A percentile compares a stretch with the other conserved stretches of the same genome.
These are phyloP conservation scores for Suillus fuscotomentosus DNA, from an alignment of 768 basidiomycete genomes.

Conservation along the genomic window DNA sequence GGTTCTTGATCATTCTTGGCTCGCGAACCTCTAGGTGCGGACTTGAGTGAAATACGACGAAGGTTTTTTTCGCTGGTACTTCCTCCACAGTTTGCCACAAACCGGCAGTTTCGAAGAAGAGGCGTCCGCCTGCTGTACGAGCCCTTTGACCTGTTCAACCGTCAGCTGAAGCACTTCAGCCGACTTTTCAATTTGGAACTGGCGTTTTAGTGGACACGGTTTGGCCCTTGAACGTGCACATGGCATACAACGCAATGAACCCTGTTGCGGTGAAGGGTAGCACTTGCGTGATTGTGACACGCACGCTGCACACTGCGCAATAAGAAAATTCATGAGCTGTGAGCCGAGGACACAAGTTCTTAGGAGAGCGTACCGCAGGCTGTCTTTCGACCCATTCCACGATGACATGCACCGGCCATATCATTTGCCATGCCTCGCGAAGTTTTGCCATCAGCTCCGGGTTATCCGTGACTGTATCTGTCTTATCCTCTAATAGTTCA, in stretches of 20 bases:
- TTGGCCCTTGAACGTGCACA: conserved; percentile 6
- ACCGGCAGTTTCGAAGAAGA: neutral
- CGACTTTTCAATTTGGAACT: conserved; percentile 7
- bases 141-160: neutral
- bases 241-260: conserved; percentile 6
- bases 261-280: neutral
- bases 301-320: conserved; percentile 4
- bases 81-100: neutral
- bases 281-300: conserved; percentile 5
- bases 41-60: neutral
- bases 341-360: neutral
- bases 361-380: neutral
- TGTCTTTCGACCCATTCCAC: conserved; percentile 6
- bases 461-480: neutral
- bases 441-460: conserved; percentile 4
- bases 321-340: neutral
- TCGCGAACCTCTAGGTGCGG: neutral
- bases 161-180: conserved; percentile 3
- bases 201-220: conserved; percentile 5
- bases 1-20: neutral
- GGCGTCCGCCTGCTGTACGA: neutral
- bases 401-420: conserved; percentile 4
- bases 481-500: conserved; percentile 3
- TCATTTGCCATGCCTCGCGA: conserved; percentile 4
- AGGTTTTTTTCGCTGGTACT: neutral